Evolutionary conservation across 2,329 filamentous ascomycete genomes (phyloP), one percentile per base, ranked within the genome.

Genomic region (Nigrograna mackinnonii): DNA sequence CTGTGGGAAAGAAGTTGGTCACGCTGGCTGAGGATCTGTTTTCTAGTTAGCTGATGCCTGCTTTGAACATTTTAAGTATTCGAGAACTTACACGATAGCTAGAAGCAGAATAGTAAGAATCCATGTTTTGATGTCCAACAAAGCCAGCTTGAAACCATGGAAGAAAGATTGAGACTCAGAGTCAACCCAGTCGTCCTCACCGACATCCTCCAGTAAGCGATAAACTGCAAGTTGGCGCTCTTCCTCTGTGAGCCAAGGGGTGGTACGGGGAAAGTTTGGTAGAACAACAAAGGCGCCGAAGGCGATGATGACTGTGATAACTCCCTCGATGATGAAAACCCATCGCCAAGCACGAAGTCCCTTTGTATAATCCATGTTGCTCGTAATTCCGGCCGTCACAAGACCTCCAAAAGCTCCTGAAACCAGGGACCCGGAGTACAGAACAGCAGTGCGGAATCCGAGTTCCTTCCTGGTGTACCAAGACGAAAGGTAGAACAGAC

Each of bases 391-490:
- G n/a, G 73, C 74, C 11, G 74, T 73, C 20, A 77, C 73, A n/a
- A 77, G 53, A 22, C 84, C 86, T 0, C 84, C 86, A 56, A 90
- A 89, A 1, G 86, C 86, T 4, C 85, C 85, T 1, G 83, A 85
- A 16, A 90, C 78, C 20, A 89, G 72, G 0, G 83, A 82, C 0
- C 85, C 87, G 0, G 83, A 82, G 62, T 87, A 87, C 5, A 88
- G 74, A 16, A 85, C 70, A 2, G 83, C 82, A 12, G 82, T 86
- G 7, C 84, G 76, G n/a, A 86, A 69, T 7, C 79, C 81, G 2
- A 87, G 72, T 60, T 87, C 86, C 49, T 82, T 81, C 33, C 85
- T 77, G 0, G 83, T 88, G 55, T 89, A 89, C 85, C 85, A 88
- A 40, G 76, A 73, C 3, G 72, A 76, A 1, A 87, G 73, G 51